Evolutionary conservation across 306 rosid species (phyloP), one percentile per base, ranked within the genome.

Genomic region (Luffa acutangula): DNA sequence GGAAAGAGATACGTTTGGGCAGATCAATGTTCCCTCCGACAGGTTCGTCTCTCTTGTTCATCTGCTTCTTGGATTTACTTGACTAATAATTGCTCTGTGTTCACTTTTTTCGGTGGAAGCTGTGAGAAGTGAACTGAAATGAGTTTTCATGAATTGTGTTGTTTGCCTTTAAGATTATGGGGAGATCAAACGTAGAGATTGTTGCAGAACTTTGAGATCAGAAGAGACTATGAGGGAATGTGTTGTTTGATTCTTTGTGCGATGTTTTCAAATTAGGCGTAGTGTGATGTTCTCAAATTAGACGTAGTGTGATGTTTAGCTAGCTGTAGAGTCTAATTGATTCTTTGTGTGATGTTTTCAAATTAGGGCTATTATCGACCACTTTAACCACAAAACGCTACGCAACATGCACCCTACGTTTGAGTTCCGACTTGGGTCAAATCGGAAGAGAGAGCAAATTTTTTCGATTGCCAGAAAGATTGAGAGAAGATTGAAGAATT

Each of bases 131-230:
- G 39, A 17, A 82, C 49, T 2, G 14, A 25, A 31, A 48, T 48
- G 18, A 73, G 57, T 48, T 2, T 71, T 72, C 31, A 17, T 65
- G n/a, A 31, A 51, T 3, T 33, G 12, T 41, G 18, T 41, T 36
- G 39, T 78, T 80, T 14, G 21, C 20, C 2, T 78, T 84, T 69
- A 58, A 93, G 99, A 83, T 80, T 93, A 79, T 96, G 99, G 99
- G 99, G 99, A 11, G 98, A 98, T 43, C 99, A 96, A 74, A 96
- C 97, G 72, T 98, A 96, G 71, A 84, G 99, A 81, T 96, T 96
- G 69, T 77, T 96, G 86, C 99, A 89, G 82, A 96, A 93, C 82
- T 96, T 96, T 69, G 99, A 96, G 45, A 96, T 96, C 69, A 98
- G 99, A 31, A 98, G 99, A 62, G 89, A 87, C 48, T 94, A 98